phyloP scores from a whole-genome alignment of 495 filamentous ascomycete genomes.

The Lentithecium fluviatile region DNA sequence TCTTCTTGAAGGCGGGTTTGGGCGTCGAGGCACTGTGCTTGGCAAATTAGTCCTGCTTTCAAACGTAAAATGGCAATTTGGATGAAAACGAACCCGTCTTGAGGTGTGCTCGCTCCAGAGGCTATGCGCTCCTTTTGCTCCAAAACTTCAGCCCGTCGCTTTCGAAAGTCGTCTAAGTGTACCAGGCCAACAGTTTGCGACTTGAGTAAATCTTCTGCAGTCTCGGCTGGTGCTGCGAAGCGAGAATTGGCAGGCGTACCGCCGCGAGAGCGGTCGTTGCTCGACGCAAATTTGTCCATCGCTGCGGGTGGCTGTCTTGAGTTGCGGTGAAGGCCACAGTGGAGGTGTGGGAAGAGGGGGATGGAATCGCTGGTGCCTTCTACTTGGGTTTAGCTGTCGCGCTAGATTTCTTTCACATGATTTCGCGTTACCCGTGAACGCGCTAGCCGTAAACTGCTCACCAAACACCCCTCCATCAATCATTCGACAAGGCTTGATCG shows the following conservation, averaged over 20 bases:
- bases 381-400: background rate
- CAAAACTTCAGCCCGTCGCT: constrained; percentile 88
- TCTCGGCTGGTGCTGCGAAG: constrained; percentile 76
- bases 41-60: constrained; percentile 43
- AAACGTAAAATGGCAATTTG: background rate
- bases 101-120: constrained; percentile 55
- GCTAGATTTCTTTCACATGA: background rate
- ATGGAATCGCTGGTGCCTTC: no score
- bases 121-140: constrained; percentile 87
- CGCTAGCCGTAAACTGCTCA: background rate
- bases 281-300: constrained; percentile 29
- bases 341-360: background rate
- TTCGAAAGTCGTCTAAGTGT: constrained; percentile 90
- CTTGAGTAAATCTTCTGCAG: constrained; percentile 86
- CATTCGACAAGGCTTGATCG: background rate
- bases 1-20: constrained; percentile 61
- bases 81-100: constrained; percentile 47
- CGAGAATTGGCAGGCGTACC: constrained; percentile 53
- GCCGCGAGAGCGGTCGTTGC: constrained; percentile 42
- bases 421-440: background rate
- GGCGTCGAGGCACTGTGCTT: constrained; percentile 52
- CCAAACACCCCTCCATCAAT: background rate
- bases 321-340: background rate
- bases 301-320: background rate
- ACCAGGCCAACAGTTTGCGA: constrained; percentile 93